phyloP scores from a whole-genome alignment of 495 filamentous ascomycete genomes.

The Aspergillus campestris region DNA sequence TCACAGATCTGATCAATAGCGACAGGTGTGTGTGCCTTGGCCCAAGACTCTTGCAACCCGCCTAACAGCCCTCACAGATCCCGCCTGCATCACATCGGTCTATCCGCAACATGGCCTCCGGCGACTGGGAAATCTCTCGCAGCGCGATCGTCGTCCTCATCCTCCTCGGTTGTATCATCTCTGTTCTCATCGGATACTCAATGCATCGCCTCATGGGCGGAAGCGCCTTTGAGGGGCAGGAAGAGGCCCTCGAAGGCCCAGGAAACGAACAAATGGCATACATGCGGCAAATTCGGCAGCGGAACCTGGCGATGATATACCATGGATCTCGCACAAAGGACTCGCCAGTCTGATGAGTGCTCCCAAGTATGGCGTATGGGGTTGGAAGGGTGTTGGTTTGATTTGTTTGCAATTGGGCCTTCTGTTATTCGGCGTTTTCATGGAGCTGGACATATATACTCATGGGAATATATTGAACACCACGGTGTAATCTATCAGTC shows the following conservation, averaged over 20 bases:
- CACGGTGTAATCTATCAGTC: too few relatives aligned
- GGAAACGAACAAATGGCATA: slow-evolving; percentile 4
- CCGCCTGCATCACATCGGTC: too few relatives aligned
- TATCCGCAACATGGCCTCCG: background rate
- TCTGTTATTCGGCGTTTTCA: too few relatives aligned
- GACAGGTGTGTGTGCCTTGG: too few relatives aligned
- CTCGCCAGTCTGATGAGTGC: too few relatives aligned
- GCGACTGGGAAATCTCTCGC: background rate
- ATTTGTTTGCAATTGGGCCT: background rate
- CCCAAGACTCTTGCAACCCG: background rate
- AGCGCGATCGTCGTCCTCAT: background rate
- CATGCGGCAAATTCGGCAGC: slow-evolving; percentile 5
- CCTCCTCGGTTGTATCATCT: background rate
- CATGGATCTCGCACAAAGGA: background rate
- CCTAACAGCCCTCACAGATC: background rate
- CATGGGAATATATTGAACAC: too few relatives aligned
- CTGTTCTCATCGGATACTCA: background rate
- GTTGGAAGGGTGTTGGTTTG: background rate
- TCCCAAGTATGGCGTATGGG: too few relatives aligned
- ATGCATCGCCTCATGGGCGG: background rate
- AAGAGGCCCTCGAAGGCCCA: background rate
- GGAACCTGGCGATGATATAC: slow-evolving; percentile 1
- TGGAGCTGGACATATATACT: too few relatives aligned
- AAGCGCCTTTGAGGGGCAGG: background rate
- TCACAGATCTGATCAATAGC: too few relatives aligned